Percentiles rank a stretch among this genome's conserved stretches.
phyloP scores from a whole-genome alignment of 805 yeast species.

The Saccharomycopsis malanga region DNA sequence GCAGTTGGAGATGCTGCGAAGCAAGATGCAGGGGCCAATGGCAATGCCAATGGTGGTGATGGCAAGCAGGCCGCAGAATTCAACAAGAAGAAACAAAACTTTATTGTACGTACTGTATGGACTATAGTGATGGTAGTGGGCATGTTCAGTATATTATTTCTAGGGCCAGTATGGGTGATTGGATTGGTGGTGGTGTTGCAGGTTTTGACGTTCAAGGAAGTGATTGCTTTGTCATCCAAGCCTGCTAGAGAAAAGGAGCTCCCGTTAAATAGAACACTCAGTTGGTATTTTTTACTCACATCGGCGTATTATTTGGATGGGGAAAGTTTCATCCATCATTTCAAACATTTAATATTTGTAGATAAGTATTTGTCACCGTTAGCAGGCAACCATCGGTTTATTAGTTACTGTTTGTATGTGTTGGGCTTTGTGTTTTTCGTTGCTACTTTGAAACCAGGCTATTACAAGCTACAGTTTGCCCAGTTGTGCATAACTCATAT shows the following conservation, averaged over 20 bases:
- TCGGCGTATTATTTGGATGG: constrained; percentile 88
- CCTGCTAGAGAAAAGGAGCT: constrained; percentile 79
- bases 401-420: constrained; percentile 77
- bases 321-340: constrained; percentile 65
- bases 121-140: constrained; percentile 81
- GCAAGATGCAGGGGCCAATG: not conserved
- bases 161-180: constrained; percentile 83
- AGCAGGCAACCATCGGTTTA: constrained; percentile 73
- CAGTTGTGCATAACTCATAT: constrained; percentile 91
- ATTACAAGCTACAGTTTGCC: constrained; percentile 85
- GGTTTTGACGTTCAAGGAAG: constrained; percentile 81
- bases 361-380: constrained; percentile 49
- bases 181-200: constrained; percentile 66
- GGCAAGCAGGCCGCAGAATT: constrained; percentile 8
- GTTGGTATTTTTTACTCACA: constrained; percentile 89
- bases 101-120: constrained; percentile 86
- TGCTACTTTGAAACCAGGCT: constrained; percentile 80
- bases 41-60: not conserved
- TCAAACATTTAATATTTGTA: constrained; percentile 45
- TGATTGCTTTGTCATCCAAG: constrained; percentile 72
- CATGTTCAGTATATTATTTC: constrained; percentile 60
- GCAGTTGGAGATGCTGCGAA: not conserved
- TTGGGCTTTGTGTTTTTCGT: constrained; percentile 88
- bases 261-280: constrained; percentile 74
- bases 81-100: constrained; percentile 72